Evolutionary conservation across 2,329 filamentous ascomycete species (phyloP).

Genomic region (Ophiostoma tasmaniense): DNA sequence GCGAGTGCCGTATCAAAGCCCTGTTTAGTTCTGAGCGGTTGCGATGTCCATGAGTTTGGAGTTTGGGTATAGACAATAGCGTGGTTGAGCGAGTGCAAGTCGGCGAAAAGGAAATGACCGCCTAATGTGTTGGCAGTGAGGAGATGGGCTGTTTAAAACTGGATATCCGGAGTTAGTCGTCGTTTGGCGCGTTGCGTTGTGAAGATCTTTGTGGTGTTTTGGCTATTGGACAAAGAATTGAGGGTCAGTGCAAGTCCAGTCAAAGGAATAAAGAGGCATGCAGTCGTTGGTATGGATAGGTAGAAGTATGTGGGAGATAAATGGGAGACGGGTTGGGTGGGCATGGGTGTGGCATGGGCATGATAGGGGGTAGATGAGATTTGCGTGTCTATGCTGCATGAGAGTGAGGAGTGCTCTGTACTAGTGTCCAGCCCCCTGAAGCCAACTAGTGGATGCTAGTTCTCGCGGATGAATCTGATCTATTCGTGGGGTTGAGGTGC

Average conservation of each 20-base stretch:
- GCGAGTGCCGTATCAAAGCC: neutral
- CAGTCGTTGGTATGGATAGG: neutral
- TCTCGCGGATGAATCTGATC: neutral
- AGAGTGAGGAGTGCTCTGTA: neutral
- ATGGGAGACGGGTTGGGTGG: neutral
- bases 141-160: neutral
- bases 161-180: neutral
- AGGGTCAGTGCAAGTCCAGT: neutral
- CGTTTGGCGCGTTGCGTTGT: neutral
- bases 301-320: neutral
- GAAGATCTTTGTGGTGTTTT: neutral
- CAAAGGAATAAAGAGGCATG: neutral
- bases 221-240: neutral
- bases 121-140: neutral
- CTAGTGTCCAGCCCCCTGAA: conserved; percentile 4
- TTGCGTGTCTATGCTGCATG: neutral
- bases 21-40: neutral
- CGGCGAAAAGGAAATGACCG: neutral
- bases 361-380: conserved; percentile 5
- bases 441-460: neutral
- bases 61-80: too few relatives aligned
- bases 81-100: too few relatives aligned
- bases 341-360: neutral
- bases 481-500: conserved; percentile 8
- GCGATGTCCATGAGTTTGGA: neutral